phyloP scores from a whole-genome alignment of 2,329 filamentous ascomycete genomes.

The Phaeosphaeriaceae sp. region DNA sequence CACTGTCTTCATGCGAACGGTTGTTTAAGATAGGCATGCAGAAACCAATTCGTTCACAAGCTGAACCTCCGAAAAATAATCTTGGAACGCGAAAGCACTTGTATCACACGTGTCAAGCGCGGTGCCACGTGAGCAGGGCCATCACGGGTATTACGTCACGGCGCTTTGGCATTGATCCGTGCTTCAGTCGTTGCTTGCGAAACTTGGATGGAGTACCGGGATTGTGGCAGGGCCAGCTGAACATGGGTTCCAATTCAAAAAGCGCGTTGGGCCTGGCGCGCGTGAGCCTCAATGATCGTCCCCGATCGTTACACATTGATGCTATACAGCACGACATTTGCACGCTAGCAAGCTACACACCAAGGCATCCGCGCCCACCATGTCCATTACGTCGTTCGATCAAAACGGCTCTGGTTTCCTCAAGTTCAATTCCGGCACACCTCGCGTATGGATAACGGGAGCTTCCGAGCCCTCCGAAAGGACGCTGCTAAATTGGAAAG shows the following conservation, averaged over 20 bases:
- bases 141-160: constrained; percentile 4
- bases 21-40: neutral
- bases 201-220: constrained; percentile 20
- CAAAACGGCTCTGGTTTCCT: constrained; percentile 42
- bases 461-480: constrained; percentile 47
- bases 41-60: neutral
- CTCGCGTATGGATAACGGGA: constrained; percentile 50
- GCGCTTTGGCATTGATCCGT: constrained; percentile 2
- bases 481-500: constrained; percentile 49
- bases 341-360: neutral
- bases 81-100: neutral
- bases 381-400: constrained; percentile 38
- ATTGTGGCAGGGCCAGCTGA: constrained; percentile 18
- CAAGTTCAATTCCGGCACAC: constrained; percentile 45
- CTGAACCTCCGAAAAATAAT: neutral
- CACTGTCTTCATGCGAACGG: neutral
- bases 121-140: neutral
- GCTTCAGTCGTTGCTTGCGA: constrained; percentile 11
- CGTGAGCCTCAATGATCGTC: neutral
- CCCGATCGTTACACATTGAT: neutral
- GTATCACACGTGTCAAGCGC: neutral
- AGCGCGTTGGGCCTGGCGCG: neutral
- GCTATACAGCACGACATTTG: neutral
- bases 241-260: constrained; percentile 6
- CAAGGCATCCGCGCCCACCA: constrained; percentile 12